Conservation (phyloP, 2,329 filamentous ascomycete genomes). For the Claviceps quebecensis region DNA sequence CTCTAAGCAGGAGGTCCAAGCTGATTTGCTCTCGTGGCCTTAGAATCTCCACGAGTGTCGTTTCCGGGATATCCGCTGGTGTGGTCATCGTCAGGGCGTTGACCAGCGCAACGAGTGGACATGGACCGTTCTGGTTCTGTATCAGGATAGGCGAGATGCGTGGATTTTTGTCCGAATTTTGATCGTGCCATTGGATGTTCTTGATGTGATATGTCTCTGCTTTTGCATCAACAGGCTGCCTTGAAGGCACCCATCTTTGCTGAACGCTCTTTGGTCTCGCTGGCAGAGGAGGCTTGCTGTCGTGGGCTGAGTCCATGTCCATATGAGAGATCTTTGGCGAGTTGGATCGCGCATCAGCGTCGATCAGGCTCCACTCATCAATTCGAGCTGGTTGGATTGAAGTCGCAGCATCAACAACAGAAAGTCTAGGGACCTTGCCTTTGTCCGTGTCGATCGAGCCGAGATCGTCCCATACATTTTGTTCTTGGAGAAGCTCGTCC, state of each 20-base stretch:
- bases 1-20: slow-evolving; percentile 70
- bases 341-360: slow-evolving; percentile 22
- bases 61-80: slow-evolving; percentile 43
- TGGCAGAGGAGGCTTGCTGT: slow-evolving; percentile 23
- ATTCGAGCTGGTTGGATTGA: slow-evolving; percentile 10
- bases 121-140: slow-evolving; percentile 90
- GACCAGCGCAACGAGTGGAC: slow-evolving; percentile 80
- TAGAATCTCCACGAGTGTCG: slow-evolving; percentile 65
- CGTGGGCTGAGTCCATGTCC: slow-evolving; percentile 6
- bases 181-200: slow-evolving; percentile 74
- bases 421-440: slow-evolving; percentile 16
- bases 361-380: slow-evolving; percentile 40
- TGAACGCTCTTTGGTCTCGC: slow-evolving; percentile 18
- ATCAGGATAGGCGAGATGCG: slow-evolving; percentile 76
- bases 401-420: slow-evolving; percentile 5
- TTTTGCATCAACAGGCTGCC: slow-evolving; percentile 30
- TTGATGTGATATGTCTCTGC: slow-evolving; percentile 86
- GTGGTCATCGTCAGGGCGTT: slow-evolving; percentile 84
- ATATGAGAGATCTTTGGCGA: slow-evolving; percentile 5
- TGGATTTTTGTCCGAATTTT: slow-evolving; percentile 41
- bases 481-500: slow-evolving; percentile 23
- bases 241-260: slow-evolving; percentile 24
- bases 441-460: slow-evolving; percentile 28
- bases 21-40: slow-evolving; percentile 76
- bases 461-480: slow-evolving; percentile 37